phyloP scores from a whole-genome alignment of 2,329 filamentous ascomycete species.

The Dothiorella sarmentorum region DNA sequence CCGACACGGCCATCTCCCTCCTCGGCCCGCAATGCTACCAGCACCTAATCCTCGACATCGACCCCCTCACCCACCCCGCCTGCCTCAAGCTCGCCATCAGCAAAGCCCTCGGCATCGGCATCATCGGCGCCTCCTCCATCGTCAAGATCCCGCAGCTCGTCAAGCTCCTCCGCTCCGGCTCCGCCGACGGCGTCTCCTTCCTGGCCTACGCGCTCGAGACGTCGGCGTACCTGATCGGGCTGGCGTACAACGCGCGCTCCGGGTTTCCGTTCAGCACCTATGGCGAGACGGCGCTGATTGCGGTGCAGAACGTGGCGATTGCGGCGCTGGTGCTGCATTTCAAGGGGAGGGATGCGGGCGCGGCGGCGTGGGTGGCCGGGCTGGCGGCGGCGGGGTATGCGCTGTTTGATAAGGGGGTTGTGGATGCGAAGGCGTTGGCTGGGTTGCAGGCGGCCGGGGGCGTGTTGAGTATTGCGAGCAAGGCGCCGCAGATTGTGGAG shows the following conservation, averaged over 20 bases:
- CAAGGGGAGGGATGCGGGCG: conserved; percentile 63
- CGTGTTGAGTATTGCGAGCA: conserved; percentile 78
- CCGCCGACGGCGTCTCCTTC: conserved; percentile 80
- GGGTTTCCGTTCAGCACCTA: conserved; percentile 95
- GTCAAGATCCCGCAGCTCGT: conserved; percentile 97
- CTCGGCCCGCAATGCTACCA: conserved; percentile 84
- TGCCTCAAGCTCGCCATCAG: conserved; percentile 89
- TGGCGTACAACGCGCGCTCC: conserved; percentile 89
- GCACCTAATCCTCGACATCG: conserved; percentile 78
- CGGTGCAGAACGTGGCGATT: conserved; percentile 89
- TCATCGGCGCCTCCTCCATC: conserved; percentile 83
- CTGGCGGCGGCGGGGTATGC: conserved; percentile 67
- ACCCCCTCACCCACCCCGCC: conserved; percentile 65
- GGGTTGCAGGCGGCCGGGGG: conserved; percentile 84
- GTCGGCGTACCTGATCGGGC: conserved; percentile 76
- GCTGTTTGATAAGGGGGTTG: conserved; percentile 63
- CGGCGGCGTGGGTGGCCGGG: conserved; percentile 74
- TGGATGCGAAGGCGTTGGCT: conserved; percentile 64
- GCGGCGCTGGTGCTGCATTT: conserved; percentile 82
- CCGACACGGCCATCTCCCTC: conserved; percentile 47
- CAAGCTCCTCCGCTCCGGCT: conserved; percentile 80
- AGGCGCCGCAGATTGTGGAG: conserved; percentile 87
- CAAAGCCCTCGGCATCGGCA: conserved; percentile 89
- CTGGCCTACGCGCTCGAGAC: conserved; percentile 92
- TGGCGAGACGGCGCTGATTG: conserved; percentile 89